A percentile compares a stretch with the other conserved stretches of the same genome.
Conservation (phyloP, 345 rosid species). For the Pelargonium nanum region DNA sequence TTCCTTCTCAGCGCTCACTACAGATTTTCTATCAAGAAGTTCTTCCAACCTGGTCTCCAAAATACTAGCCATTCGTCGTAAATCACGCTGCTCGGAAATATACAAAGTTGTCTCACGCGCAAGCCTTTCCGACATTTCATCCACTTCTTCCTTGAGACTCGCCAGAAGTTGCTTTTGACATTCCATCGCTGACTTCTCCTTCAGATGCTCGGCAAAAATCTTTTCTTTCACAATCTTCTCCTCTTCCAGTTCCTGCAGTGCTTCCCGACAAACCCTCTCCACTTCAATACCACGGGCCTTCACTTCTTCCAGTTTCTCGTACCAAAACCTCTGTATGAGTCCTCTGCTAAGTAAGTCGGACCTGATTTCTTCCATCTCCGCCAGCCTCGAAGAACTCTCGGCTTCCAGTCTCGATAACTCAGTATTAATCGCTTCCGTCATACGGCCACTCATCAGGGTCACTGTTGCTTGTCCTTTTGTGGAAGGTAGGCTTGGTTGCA, state of each 20-base stretch:
- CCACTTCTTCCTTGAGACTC: conserved; percentile 52
- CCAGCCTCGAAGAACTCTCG: conserved; percentile 37
- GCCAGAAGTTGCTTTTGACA: conserved; percentile 70
- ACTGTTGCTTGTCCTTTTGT: conserved; percentile 83
- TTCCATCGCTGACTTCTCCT: conserved; percentile 73
- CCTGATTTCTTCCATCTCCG: conserved; percentile 53
- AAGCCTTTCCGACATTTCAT: conserved; percentile 66
- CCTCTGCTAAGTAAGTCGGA: conserved; percentile 52
- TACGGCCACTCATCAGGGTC: conserved; percentile 66
- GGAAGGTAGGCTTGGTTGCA: conserved; percentile 70
- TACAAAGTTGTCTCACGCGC: conserved; percentile 39
- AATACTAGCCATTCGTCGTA: conserved; percentile 31
- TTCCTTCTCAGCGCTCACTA: conserved; percentile 68
- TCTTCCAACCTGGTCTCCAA: conserved; percentile 42
- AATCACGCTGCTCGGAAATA: conserved; percentile 32
- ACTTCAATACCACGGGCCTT: conserved; percentile 33
- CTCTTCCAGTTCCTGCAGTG: conserved; percentile 44
- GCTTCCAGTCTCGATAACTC: conserved; percentile 60
- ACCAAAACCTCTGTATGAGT: conserved; percentile 57
- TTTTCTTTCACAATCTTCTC: conserved; percentile 39
- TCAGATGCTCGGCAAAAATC: conserved; percentile 32
- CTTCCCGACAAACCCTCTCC: conserved; percentile 31
- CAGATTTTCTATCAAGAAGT: conserved; percentile 49
- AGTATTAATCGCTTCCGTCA: conserved; percentile 41
- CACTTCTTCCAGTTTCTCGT: conserved; percentile 50